Conservation (phyloP, 768 basidiomycete species). For the Boletus sp. region DNA sequence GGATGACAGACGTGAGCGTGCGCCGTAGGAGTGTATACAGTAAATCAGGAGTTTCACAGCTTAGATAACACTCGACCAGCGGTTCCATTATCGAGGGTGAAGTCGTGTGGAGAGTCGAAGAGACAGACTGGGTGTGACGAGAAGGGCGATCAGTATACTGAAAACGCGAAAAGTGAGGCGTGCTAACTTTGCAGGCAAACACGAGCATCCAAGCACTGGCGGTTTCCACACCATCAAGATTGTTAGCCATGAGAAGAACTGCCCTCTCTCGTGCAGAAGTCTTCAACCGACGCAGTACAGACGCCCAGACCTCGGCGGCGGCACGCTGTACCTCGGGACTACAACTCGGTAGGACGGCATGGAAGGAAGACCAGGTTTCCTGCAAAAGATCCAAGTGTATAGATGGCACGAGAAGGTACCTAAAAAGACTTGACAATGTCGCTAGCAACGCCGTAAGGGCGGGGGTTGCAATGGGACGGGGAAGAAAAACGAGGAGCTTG, state of each 20-base stretch:
- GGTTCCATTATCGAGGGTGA: slow-evolving; percentile 59
- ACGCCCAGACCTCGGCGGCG: slow-evolving; percentile 86
- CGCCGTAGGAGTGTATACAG: slow-evolving; percentile 63
- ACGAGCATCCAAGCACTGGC: slow-evolving; percentile 72
- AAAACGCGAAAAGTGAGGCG: slow-evolving; percentile 2
- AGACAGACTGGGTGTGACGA: slow-evolving; percentile 55
- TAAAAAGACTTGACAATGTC: slow-evolving; percentile 68
- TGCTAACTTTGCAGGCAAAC: slow-evolving; percentile 70
- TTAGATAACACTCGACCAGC: slow-evolving; percentile 55
- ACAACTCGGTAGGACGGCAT: slow-evolving; percentile 52
- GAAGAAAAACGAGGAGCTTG: slow-evolving; percentile 54
- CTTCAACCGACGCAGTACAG: slow-evolving; percentile 70
- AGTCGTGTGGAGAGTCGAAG: slow-evolving; percentile 76
- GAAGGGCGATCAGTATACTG: not conserved
- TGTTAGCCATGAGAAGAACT: slow-evolving; percentile 50
- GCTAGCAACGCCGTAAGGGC: slow-evolving; percentile 62
- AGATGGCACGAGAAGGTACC: slow-evolving; percentile 66
- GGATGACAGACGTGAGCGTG: slow-evolving; percentile 73
- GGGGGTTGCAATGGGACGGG: slow-evolving; percentile 54
- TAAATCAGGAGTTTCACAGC: slow-evolving; percentile 35
- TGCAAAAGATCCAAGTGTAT: slow-evolving; percentile 50
- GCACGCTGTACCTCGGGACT: slow-evolving; percentile 70
- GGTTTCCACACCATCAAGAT: slow-evolving; percentile 52
- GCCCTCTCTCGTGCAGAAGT: slow-evolving; percentile 52
- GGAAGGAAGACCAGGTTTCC: slow-evolving; percentile 58